A percentile compares a stretch with the other conserved stretches of the same genome.
Conservation (phyloP, 768 basidiomycete species). For the Suillus subluteus region DNA sequence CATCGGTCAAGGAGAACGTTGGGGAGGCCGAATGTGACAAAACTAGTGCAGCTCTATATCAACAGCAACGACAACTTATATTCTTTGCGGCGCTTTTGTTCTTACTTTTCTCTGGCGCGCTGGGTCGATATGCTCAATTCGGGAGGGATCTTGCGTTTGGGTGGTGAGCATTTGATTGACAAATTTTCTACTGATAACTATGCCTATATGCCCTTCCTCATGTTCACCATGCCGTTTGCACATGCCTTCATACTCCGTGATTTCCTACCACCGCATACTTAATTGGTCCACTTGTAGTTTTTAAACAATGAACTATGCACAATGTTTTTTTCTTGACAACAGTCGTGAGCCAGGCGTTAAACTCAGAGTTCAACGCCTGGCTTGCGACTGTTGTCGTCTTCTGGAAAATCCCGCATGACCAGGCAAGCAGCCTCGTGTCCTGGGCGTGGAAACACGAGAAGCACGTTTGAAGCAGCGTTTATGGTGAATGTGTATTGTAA, state of each 20-base stretch:
- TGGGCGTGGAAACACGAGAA: background rate
- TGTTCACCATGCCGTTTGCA: background rate
- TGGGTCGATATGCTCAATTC: background rate
- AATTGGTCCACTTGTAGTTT: background rate
- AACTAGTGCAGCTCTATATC: background rate
- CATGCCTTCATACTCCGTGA: background rate
- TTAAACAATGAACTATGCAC: background rate
- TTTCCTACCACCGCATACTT: background rate
- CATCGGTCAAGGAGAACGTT: background rate
- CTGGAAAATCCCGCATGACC: background rate
- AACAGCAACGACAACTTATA: background rate
- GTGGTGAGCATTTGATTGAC: background rate
- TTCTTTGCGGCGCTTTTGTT: background rate
- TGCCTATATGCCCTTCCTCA: background rate
- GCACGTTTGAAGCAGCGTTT: background rate
- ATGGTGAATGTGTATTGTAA: background rate
- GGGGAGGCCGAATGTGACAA: background rate
- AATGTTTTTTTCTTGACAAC: background rate
- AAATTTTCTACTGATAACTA: background rate
- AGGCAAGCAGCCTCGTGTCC: background rate
- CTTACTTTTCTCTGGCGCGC: background rate
- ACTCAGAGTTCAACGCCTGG: too few relatives aligned
- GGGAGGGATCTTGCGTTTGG: slow-evolving; percentile 6
- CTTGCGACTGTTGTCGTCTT: too few relatives aligned
- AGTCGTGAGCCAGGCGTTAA: background rate